Percentiles rank a stretch among this genome's conserved stretches.
These are phyloP conservation scores for Mortierella sp. DNA, from an alignment of 371 early-diverging fungal species.

Conservation along the genomic window DNA sequence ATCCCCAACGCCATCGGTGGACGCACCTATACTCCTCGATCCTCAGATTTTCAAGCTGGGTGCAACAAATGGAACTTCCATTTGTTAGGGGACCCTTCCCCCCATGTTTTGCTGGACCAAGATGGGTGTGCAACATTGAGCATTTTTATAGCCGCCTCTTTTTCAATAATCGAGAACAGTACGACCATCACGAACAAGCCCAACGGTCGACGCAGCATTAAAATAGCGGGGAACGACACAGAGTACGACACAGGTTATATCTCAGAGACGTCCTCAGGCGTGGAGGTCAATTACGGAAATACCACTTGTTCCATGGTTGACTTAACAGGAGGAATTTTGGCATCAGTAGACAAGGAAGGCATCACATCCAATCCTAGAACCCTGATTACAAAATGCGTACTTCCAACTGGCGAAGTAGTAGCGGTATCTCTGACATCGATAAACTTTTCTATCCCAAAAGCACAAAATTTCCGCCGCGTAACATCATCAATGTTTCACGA, in stretches of 20 bases:
- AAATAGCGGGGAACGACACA: not conserved
- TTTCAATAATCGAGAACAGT: not conserved
- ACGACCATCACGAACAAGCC: not conserved
- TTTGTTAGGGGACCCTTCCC: not conserved
- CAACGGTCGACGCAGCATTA: not conserved
- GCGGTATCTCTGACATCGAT: not conserved
- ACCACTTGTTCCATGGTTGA: not conserved
- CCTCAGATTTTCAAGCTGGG: conserved; percentile 1
- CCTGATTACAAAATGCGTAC: not conserved
- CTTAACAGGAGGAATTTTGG: not conserved
- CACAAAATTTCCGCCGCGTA: not conserved
- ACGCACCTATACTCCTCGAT: conserved; percentile 10
- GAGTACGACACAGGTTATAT: not conserved
- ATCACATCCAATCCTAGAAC: not conserved
- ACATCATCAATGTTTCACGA: not conserved
- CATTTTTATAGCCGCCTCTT: too few species aligned
- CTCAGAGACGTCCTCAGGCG: not conserved
- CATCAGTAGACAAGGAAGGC: not conserved
- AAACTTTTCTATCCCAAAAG: not conserved
- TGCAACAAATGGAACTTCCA: not conserved
- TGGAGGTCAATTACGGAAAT: not conserved
- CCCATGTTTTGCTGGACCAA: not conserved
- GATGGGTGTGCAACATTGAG: not conserved
- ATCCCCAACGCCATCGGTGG: conserved; percentile 5
- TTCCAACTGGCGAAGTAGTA: not conserved